Conservation (phyloP, 148 eudicot genomes). For the Rhododendron griersonianum region DNA sequence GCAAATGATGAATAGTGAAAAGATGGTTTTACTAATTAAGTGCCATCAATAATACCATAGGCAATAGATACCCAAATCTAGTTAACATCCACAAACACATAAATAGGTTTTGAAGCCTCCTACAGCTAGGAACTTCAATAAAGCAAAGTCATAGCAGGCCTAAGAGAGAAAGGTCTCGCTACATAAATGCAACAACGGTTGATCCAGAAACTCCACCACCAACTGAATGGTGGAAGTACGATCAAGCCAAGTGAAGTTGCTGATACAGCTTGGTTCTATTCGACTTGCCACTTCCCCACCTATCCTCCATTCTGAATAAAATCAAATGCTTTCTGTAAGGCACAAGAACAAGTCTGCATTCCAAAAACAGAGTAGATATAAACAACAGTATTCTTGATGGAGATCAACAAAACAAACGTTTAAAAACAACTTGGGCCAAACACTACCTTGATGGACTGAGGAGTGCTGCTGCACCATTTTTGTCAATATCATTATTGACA, state of each 20-base stretch:
- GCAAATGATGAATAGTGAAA: neutral
- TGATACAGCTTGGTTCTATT: neutral
- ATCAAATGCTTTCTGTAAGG: neutral
- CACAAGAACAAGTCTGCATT: conserved; percentile 12
- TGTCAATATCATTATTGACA: conserved; percentile 11
- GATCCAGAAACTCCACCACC: conserved; percentile 4
- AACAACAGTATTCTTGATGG: neutral
- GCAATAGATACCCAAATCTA: neutral
- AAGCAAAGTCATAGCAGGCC: neutral
- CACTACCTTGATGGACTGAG: conserved; percentile 4
- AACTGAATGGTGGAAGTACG: neutral
- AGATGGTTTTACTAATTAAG: neutral
- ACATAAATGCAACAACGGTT: neutral
- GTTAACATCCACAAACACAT: neutral
- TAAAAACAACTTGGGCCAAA: neutral
- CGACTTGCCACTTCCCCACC: neutral
- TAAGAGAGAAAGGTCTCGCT: neutral
- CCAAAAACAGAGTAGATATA: neutral
- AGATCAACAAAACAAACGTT: neutral
- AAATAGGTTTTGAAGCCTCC: neutral
- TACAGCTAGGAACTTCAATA: neutral
- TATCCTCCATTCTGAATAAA: neutral
- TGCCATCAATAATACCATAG: neutral
- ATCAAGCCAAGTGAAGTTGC: conserved; percentile 3
- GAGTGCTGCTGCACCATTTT: neutral